Conservation (phyloP, 176 grass and related monocot genomes). For the Thinopyrum elongatum region DNA sequence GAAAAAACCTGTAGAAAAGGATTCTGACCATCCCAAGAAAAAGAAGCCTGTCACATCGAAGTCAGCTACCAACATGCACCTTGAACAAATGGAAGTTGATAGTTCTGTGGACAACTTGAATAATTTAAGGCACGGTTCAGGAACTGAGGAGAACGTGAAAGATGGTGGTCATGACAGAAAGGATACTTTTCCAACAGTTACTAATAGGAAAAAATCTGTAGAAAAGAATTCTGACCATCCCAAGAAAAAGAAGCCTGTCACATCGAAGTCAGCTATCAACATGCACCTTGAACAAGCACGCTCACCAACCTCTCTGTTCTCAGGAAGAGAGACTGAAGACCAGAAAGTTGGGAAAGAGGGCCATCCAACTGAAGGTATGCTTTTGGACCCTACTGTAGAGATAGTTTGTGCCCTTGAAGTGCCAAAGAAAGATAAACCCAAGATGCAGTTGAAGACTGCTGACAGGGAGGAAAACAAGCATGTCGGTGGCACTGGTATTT, state of each 20-base stretch:
- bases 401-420: conserved; percentile 42
- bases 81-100: conserved; percentile 36
- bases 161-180: conserved; percentile 27
- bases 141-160: conserved; percentile 22
- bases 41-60: conserved; percentile 37
- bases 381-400: conserved; percentile 36
- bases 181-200: conserved; percentile 24
- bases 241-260: conserved; percentile 31
- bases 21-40: conserved; percentile 31
- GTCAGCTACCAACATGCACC: conserved; percentile 20
- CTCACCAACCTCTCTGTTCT: conserved; percentile 15
- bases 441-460: conserved; percentile 40
- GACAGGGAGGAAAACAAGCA: conserved; percentile 46
- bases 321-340: conserved; percentile 33
- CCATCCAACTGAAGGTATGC: conserved; percentile 14
- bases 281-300: conserved; percentile 16
- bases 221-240: conserved; percentile 29
- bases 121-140: conserved; percentile 26
- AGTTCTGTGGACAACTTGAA: conserved; percentile 29
- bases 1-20: conserved; percentile 36
- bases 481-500: conserved; percentile 17
- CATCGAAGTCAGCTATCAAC: conserved; percentile 36
- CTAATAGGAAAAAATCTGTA: conserved; percentile 45
- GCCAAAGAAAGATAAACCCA: conserved; percentile 31
- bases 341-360: conserved; percentile 38